phyloP scores from a whole-genome alignment of 2,329 filamentous ascomycete genomes.

The Botrytis medusae region DNA sequence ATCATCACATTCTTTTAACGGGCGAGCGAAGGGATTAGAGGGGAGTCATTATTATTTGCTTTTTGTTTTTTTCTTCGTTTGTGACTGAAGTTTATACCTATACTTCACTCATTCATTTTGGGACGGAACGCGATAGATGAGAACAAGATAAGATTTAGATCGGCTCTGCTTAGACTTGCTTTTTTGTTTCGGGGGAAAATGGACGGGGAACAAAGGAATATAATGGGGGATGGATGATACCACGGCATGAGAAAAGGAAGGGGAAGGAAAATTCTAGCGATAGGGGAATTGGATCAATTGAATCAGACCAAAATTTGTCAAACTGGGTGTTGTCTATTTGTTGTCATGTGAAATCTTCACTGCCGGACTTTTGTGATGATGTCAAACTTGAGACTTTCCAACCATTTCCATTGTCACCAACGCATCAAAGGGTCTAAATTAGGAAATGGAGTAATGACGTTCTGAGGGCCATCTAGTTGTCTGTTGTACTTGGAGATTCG shows the following conservation, averaged over 20 bases:
- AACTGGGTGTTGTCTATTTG: neutral
- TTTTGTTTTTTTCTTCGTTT: neutral
- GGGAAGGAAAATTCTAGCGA: conserved; percentile 2
- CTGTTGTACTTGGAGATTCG: neutral
- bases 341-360: neutral
- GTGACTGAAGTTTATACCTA: neutral
- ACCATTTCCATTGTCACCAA: neutral
- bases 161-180: neutral
- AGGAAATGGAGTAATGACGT: neutral
- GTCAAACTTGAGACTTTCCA: neutral
- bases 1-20: conserved; percentile 3
- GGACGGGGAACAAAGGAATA: neutral
- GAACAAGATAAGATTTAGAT: neutral
- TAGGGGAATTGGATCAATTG: neutral
- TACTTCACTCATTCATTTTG: conserved; percentile 5
- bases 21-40: neutral
- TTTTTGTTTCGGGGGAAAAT: neutral
- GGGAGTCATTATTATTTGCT: neutral
- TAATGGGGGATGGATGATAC: conserved; percentile 16
- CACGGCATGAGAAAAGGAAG: neutral
- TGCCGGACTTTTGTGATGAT: neutral
- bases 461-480: neutral
- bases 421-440: neutral
- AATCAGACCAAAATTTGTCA: neutral
- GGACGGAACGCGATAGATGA: neutral